Evolutionary conservation across 371 early-diverging fungal species (phyloP).

Genomic region (Syncephalis fuscata): DNA sequence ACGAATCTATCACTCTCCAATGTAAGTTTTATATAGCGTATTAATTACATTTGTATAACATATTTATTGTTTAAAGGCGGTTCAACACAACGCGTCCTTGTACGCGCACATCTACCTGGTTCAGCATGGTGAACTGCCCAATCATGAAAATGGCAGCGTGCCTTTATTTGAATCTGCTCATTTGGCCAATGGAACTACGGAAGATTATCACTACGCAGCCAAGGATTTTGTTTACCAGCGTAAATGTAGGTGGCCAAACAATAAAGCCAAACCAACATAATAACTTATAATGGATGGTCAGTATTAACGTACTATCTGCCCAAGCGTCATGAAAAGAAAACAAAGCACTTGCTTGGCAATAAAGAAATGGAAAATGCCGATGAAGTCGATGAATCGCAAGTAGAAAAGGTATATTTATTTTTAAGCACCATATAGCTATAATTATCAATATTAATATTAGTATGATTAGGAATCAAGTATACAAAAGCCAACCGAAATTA

Average conservation of each 20-base stretch:
- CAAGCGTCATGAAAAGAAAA: conserved; percentile 14
- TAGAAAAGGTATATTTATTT: neutral
- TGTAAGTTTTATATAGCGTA: neutral
- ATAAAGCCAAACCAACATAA: neutral
- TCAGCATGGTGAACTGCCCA: conserved; percentile 23
- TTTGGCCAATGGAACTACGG: conserved; percentile 1
- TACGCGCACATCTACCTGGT: conserved; percentile 69
- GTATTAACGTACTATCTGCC: conserved; percentile 50
- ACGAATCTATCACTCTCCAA: conserved; percentile 6
- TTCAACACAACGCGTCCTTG: conserved; percentile 65
- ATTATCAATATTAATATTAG: conserved; percentile 3
- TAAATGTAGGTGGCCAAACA: neutral
- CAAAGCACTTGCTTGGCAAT: conserved; percentile 12
- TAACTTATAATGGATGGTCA: neutral
- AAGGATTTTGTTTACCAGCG: neutral
- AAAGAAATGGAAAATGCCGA: conserved; percentile 44
- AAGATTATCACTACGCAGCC: neutral
- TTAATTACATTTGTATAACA: conserved; percentile 1
- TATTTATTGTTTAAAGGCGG: conserved; percentile 19
- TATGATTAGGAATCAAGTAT: conserved; percentile 4
- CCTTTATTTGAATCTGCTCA: neutral
- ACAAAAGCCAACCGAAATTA: conserved; percentile 15
- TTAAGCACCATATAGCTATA: neutral
- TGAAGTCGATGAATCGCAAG: conserved; percentile 18
- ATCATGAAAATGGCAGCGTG: conserved; percentile 16